These are phyloP conservation scores for Tremella fuciformis DNA, from an alignment of 768 basidiomycete species.

Conservation along the genomic window DNA sequence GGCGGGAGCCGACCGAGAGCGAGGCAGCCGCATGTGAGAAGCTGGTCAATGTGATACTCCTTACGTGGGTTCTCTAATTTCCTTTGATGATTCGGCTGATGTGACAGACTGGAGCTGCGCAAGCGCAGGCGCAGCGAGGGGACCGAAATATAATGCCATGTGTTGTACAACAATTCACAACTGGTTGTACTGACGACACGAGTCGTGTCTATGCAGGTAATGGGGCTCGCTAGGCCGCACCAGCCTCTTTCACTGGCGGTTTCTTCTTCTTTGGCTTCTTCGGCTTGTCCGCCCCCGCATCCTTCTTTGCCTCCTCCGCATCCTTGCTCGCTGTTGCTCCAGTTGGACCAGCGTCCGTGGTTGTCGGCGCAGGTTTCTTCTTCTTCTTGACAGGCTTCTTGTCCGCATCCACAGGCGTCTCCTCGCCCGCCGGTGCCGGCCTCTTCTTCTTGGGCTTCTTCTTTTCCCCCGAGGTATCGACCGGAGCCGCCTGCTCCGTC, in stretches of 20 bases:
- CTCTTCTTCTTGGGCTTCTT: constrained; percentile 38
- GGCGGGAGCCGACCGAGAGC: constrained; percentile 41
- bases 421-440: constrained; percentile 18
- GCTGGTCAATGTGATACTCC: constrained; percentile 41
- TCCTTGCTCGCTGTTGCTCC: too few species aligned
- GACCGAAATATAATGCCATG: background rate
- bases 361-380: constrained; percentile 14
- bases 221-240: background rate
- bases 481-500: constrained; percentile 1
- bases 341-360: too few species aligned
- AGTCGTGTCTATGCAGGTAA: background rate
- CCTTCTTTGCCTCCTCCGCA: constrained; percentile 8
- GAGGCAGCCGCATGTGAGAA: constrained; percentile 45
- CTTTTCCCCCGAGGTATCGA: constrained; percentile 14
- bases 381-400: constrained; percentile 29
- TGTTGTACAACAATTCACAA: constrained; percentile 7
- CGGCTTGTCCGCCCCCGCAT: constrained; percentile 10
- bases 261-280: constrained; percentile 29
- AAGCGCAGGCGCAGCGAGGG: background rate
- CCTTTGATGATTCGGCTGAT: constrained; percentile 1
- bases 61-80: constrained; percentile 19
- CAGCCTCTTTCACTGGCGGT: constrained; percentile 4
- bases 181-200: background rate
- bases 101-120: background rate
- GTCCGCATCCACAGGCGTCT: constrained; percentile 17